phyloP scores from a whole-genome alignment of 495 filamentous ascomycete genomes.

The Tetracladium setigerum region DNA sequence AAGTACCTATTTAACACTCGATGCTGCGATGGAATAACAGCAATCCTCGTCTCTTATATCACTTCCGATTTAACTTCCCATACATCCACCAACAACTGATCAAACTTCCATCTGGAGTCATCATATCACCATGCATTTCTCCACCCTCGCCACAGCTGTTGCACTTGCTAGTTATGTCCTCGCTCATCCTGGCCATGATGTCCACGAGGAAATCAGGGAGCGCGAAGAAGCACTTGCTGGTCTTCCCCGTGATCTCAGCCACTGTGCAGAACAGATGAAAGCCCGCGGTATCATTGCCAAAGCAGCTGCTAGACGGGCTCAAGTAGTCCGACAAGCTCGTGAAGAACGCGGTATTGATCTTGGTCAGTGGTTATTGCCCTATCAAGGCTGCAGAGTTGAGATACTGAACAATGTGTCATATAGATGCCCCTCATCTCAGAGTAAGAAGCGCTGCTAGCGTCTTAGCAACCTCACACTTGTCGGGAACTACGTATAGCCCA shows the following conservation, averaged over 20 bases:
- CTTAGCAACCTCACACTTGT: slow-evolving; percentile 29
- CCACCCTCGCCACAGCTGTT: too few relatives aligned
- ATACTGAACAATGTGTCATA: neutral
- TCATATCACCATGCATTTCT: too few relatives aligned
- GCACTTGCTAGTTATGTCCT: slow-evolving; percentile 1
- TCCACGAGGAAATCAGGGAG: slow-evolving; percentile 32
- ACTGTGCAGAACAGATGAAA: slow-evolving; percentile 31
- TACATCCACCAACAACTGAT: too few relatives aligned
- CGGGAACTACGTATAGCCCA: slow-evolving; percentile 22
- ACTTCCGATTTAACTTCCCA: too few relatives aligned
- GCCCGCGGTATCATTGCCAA: slow-evolving; percentile 29
- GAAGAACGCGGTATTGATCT: slow-evolving; percentile 22
- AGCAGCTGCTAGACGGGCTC: slow-evolving; percentile 29
- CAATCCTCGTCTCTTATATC: too few relatives aligned
- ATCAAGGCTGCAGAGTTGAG: neutral
- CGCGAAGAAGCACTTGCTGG: slow-evolving; percentile 30
- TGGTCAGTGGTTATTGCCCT: neutral
- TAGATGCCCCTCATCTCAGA: slow-evolving; percentile 23
- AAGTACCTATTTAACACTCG: too few relatives aligned
- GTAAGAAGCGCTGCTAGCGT: slow-evolving; percentile 26
- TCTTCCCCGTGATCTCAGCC: slow-evolving; percentile 28
- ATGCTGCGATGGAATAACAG: too few relatives aligned
- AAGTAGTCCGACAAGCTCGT: slow-evolving; percentile 25
- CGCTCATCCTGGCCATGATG: slow-evolving; percentile 37
- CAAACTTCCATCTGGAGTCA: too few relatives aligned